Percentiles rank a stretch among this genome's conserved stretches.
Conservation (phyloP, 2,329 filamentous ascomycete genomes). For the Zymoseptoria crescenta region DNA sequence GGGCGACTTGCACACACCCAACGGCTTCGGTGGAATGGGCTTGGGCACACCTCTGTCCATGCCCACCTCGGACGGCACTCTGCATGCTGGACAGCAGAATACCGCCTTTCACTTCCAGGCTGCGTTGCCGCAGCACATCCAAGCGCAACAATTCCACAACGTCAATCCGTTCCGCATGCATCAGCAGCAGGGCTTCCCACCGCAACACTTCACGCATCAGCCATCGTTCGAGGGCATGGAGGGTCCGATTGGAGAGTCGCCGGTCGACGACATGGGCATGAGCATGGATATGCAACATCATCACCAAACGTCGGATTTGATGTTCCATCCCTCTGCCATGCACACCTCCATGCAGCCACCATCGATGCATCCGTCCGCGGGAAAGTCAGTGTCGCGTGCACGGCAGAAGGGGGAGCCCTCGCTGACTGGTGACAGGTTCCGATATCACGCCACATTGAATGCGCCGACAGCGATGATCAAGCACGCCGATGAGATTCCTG, state of each 20-base stretch:
- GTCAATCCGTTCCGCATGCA: constrained; percentile 63
- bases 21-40: constrained; percentile 52
- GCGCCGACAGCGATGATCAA: constrained; percentile 96
- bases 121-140: constrained; percentile 52
- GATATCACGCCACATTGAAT: constrained; percentile 82
- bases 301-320: constrained; percentile 52
- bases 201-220: constrained; percentile 72
- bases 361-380: constrained; percentile 33
- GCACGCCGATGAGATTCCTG: constrained; percentile 78
- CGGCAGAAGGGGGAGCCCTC: background rate
- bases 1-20: constrained; percentile 79
- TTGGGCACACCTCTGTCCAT: constrained; percentile 77
- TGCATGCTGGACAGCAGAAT: constrained; percentile 52
- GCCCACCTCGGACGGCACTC: constrained; percentile 58
- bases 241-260: constrained; percentile 56
- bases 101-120: constrained; percentile 61
- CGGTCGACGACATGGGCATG: constrained; percentile 49
- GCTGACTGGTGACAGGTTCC: constrained; percentile 52
- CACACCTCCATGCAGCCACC: constrained; percentile 41
- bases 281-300: constrained; percentile 49
- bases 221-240: constrained; percentile 70
- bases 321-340: constrained; percentile 45
- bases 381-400: constrained; percentile 36
- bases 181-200: constrained; percentile 55
- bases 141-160: constrained; percentile 47